A percentile compares a stretch with the other conserved stretches of the same genome.
Conservation (phyloP, 805 yeast genomes). For the Starmerella riodocensis region DNA sequence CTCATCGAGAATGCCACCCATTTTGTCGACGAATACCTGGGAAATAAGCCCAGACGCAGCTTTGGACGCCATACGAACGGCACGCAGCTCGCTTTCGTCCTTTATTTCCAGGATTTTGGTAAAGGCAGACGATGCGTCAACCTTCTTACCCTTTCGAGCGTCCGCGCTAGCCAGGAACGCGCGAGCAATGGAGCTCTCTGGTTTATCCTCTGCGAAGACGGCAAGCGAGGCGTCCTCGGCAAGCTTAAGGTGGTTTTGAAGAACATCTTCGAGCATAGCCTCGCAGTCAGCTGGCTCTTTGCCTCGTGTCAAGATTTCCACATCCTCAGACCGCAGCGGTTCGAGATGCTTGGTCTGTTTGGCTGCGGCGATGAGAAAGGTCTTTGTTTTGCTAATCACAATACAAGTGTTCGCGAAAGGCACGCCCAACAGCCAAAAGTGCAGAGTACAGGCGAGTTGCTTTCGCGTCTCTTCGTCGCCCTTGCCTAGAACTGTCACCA, state of each 20-base stretch:
- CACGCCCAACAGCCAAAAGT: constrained; percentile 79
- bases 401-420: constrained; percentile 89
- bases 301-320: constrained; percentile 56
- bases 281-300: constrained; percentile 71
- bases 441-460: constrained; percentile 73
- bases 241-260: constrained; percentile 25
- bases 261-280: constrained; percentile 46
- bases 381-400: constrained; percentile 45
- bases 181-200: constrained; percentile 68
- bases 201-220: constrained; percentile 57
- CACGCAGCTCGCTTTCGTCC: constrained; percentile 62
- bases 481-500: constrained; percentile 68
- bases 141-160: constrained; percentile 15
- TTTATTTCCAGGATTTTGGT: constrained; percentile 56
- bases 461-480: constrained; percentile 80
- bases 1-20: constrained; percentile 78
- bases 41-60: constrained; percentile 64
- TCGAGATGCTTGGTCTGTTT: constrained; percentile 73
- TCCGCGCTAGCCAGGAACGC: constrained; percentile 29
- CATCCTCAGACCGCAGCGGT: constrained; percentile 38
- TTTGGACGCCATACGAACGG: constrained; percentile 57
- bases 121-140: constrained; percentile 42
- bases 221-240: constrained; percentile 42
- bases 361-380: constrained; percentile 60
- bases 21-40: constrained; percentile 68